phyloP scores from a whole-genome alignment of 2,329 filamentous ascomycete genomes.

The Nemania serpens region DNA sequence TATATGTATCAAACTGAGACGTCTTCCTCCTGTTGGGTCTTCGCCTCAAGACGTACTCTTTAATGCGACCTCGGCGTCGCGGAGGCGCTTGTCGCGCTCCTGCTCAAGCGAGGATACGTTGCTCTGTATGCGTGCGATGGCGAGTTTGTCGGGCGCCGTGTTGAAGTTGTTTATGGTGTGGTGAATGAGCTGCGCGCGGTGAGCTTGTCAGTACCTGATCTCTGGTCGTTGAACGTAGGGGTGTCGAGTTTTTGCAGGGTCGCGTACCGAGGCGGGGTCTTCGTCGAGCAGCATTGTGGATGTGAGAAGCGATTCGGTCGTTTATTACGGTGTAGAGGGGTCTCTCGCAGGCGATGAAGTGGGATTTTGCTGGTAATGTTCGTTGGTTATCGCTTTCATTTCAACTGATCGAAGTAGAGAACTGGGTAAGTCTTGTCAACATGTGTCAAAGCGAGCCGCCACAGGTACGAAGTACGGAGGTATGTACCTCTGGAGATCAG shows the following conservation, averaged over 20 bases:
- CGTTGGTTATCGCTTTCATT: not conserved
- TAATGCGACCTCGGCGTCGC: conserved; percentile 69
- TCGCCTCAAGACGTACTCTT: conserved; percentile 60
- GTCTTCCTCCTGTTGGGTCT: too few relatives aligned
- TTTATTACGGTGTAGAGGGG: not conserved
- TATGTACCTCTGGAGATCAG: too few relatives aligned
- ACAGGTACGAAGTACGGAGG: too few relatives aligned
- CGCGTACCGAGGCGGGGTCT: conserved; percentile 79
- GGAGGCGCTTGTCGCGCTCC: conserved; percentile 77
- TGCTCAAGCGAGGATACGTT: conserved; percentile 83
- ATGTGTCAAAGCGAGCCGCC: too few relatives aligned
- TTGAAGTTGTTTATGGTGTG: conserved; percentile 96
- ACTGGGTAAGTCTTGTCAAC: not conserved
- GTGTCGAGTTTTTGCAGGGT: not conserved
- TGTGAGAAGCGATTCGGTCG: not conserved
- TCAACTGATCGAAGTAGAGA: not conserved
- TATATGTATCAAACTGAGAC: too few relatives aligned
- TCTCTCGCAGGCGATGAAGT: too few relatives aligned
- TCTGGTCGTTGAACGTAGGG: not conserved
- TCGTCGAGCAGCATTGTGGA: conserved; percentile 89
- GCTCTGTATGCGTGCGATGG: conserved; percentile 81
- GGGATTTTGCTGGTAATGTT: too few relatives aligned
- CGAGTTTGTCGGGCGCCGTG: conserved; percentile 83
- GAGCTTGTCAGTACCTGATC: conserved; percentile 13
- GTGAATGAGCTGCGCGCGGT: conserved; percentile 74